Evolutionary conservation across 345 rosid species (phyloP), one percentile per base, ranked within the genome.

Genomic region (Rhodamnia rubescens): DNA sequence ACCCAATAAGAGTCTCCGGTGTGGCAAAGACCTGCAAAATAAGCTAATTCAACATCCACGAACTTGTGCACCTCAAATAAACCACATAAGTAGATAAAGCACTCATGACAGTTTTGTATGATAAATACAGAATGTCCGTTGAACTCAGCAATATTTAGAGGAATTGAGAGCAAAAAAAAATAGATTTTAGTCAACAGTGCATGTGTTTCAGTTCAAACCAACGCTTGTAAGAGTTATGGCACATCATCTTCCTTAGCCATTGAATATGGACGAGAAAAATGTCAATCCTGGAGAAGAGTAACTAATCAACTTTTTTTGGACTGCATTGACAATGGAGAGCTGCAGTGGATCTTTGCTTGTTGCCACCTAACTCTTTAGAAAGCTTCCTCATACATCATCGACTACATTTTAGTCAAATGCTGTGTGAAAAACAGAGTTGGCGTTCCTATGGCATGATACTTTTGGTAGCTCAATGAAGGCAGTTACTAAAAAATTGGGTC

Each of bases 1-100:
- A 95, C 57, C 98, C 99, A 84, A 97, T 97, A 50, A 91, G 92
- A 89, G 97, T 92, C 92, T 97, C 99, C 32, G 99, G 99, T 50
- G 98, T 96, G 15, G 99, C 98, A 92, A 96, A 97, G 85, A 93
- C 92, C 99, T 97, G 92, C 87, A 91, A 85, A 36, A 69, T 69
- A 69, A 69, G 26, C 26, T 18, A 69, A 69, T 9, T 69, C 78
- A 69, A 69, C 47, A 69, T 18, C 78, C 78, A 18, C 1, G 47
- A 36, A 69, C 47, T 36, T 7, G 6, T 18, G 78, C 36, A 69
- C 78, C 47, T 18, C 47, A 69, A 20, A 36, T 32, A 69, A 2
- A 36, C 47, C 47, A 40, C 2, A 7, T 29, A 83, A 54, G 54
- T 55, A 53, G 84, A 36, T 36, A 36, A 22, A 36, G 47, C 24